These are phyloP conservation scores for Verticillium alfalfae DNA, from an alignment of 2,329 filamentous ascomycete species.

Conservation along the genomic window DNA sequence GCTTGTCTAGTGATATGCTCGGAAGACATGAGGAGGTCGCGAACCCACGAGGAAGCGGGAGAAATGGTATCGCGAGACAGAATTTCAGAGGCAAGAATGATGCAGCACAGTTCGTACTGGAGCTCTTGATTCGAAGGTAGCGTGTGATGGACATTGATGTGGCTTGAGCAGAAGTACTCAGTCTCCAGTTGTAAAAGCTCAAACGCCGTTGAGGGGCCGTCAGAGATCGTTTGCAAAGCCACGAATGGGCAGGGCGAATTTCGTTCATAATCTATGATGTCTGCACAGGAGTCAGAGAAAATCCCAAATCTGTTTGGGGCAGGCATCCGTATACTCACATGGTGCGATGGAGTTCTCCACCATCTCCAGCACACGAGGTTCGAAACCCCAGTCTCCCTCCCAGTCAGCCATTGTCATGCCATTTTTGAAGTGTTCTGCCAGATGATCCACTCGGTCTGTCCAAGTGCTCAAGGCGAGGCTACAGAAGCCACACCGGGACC, in stretches of 20 bases:
- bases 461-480: constrained; percentile 57
- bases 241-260: constrained; percentile 25
- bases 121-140: constrained; percentile 46
- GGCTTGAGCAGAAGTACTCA: constrained; percentile 43
- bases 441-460: constrained; percentile 56
- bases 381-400: constrained; percentile 67
- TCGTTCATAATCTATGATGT: constrained; percentile 31
- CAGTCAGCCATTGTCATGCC: constrained; percentile 63
- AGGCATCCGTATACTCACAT: constrained; percentile 32
- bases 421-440: constrained; percentile 63
- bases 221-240: constrained; percentile 10
- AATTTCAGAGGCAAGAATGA: constrained; percentile 50
- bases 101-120: constrained; percentile 51
- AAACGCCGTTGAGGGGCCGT: constrained; percentile 6
- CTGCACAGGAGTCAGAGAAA: constrained; percentile 1
- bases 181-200: constrained; percentile 42
- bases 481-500: constrained; percentile 62
- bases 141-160: constrained; percentile 31
- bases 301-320: no score
- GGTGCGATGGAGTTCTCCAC: constrained; percentile 63
- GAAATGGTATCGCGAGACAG: constrained; percentile 31
- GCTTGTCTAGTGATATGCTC: constrained; percentile 36
- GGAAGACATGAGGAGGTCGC: constrained; percentile 50
- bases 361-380: constrained; percentile 53
- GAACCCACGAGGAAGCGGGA: constrained; percentile 45